These are phyloP conservation scores for Tarenaya hassleriana DNA, from an alignment of 345 rosid genomes.

Conservation along the genomic window DNA sequence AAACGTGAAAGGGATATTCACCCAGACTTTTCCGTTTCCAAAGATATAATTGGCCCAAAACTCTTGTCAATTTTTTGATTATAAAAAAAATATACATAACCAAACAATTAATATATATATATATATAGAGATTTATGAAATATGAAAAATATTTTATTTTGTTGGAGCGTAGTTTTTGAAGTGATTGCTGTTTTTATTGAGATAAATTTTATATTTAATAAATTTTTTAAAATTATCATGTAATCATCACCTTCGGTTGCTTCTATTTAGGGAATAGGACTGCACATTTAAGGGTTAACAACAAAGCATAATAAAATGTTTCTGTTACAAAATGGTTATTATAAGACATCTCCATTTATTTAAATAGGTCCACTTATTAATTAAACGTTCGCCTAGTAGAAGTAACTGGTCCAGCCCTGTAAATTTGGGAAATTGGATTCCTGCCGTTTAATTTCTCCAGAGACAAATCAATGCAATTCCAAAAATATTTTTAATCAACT, in stretches of 20 bases:
- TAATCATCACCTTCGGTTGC: constrained; percentile 3
- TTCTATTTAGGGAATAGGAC: background rate
- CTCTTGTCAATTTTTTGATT: too few species aligned
- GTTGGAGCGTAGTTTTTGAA: constrained; percentile 4
- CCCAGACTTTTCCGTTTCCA: too few species aligned
- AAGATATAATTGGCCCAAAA: too few species aligned
- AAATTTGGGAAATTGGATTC: too few species aligned
- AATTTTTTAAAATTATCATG: background rate
- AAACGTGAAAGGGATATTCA: too few species aligned
- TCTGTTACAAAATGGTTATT: constrained; percentile 4
- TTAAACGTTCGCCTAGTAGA: background rate
- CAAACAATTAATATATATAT: too few species aligned
- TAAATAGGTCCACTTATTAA: background rate
- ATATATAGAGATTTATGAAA: constrained; percentile 1
- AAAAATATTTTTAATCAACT: too few species aligned
- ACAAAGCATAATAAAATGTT: background rate
- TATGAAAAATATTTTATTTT: background rate
- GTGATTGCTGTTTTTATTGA: background rate
- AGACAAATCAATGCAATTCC: too few species aligned
- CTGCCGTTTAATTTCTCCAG: too few species aligned
- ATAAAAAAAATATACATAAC: too few species aligned
- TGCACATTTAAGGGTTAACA: constrained; percentile 5
- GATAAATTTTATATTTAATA: background rate
- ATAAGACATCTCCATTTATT: constrained; percentile 2
- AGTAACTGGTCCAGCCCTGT: too few species aligned